Evolutionary conservation across 441 rosid genomes (phyloP).

Genomic region (Metrosideros polymorpha): DNA sequence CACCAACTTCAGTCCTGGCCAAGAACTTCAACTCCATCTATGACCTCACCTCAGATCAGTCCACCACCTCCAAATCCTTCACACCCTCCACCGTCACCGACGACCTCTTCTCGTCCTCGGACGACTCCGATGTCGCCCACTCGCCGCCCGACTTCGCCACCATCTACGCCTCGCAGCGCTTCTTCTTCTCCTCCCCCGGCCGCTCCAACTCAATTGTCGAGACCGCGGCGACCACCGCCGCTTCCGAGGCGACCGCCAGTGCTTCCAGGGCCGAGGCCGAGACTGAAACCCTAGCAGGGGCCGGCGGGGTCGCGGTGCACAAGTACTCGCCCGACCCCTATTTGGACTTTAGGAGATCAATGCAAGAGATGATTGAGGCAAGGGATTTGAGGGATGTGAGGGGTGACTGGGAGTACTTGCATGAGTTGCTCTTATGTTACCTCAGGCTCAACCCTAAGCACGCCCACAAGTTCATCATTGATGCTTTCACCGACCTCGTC

Average conservation of each 20-base stretch:
- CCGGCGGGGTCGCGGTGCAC: conserved; percentile 48
- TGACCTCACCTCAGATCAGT: conserved; percentile 18
- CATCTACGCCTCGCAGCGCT: conserved; percentile 72
- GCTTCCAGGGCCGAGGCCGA: not conserved
- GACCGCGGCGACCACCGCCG: conserved; percentile 9
- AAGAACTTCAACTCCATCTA: conserved; percentile 42
- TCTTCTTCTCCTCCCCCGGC: conserved; percentile 83
- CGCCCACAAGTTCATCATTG: conserved; percentile 57
- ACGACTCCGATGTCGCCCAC: conserved; percentile 3
- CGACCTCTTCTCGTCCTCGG: conserved; percentile 12
- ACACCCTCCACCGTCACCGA: not conserved
- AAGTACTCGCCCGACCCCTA: conserved; percentile 74
- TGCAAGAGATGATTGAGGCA: conserved; percentile 88
- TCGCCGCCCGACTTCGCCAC: conserved; percentile 56
- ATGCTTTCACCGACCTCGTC: conserved; percentile 72
- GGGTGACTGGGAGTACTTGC: conserved; percentile 57
- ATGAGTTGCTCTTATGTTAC: conserved; percentile 68
- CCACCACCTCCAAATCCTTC: conserved; percentile 9
- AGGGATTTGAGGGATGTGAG: conserved; percentile 27
- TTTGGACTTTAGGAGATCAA: conserved; percentile 59
- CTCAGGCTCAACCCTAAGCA: conserved; percentile 58
- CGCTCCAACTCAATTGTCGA: conserved; percentile 29
- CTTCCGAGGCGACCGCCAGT: not conserved
- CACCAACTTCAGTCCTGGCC: conserved; percentile 18
- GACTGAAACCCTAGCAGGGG: not conserved